These are phyloP conservation scores for Diospyros lotus DNA, from an alignment of 148 eudicot species.

Conservation along the genomic window DNA sequence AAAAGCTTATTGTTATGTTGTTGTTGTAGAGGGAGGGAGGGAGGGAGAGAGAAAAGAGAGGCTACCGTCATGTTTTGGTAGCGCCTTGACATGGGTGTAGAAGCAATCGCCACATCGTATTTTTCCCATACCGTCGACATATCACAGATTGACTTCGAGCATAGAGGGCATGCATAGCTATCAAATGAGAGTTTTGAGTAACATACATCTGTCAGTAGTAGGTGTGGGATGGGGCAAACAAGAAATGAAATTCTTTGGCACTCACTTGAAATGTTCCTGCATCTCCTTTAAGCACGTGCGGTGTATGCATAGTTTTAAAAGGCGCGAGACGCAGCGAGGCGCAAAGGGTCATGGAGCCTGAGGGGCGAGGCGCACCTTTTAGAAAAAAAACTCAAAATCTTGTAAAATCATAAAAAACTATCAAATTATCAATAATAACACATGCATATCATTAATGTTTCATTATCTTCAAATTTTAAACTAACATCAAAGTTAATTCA, in stretches of 20 bases:
- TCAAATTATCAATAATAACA: no score
- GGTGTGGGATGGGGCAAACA: neutral
- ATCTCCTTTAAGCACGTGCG: slow-evolving; percentile 72
- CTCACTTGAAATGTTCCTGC: slow-evolving; percentile 86
- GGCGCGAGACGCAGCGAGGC: no score
- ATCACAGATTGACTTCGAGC: slow-evolving; percentile 90
- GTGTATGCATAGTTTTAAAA: no score
- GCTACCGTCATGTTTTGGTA: slow-evolving; percentile 63
- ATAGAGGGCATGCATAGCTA: slow-evolving; percentile 90
- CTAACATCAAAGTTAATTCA: no score
- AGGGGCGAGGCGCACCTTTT: no score
- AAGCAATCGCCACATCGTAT: slow-evolving; percentile 75
- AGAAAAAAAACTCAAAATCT: no score
- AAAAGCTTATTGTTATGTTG: neutral
- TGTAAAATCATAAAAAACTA: no score
- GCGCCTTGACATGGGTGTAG: slow-evolving; percentile 75
- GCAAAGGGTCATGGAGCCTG: no score
- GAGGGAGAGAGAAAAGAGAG: slow-evolving; percentile 13
- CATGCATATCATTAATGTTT: no score
- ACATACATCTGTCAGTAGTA: no score
- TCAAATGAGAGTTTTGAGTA: neutral
- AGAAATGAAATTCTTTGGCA: slow-evolving; percentile 4
- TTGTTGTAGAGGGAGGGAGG: neutral
- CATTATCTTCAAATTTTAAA: no score
- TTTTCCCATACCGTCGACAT: slow-evolving; percentile 93